Evolutionary conservation across 192 early-diverging fungal species (phyloP).

Genomic region (Backusella parvicylindrica): DNA sequence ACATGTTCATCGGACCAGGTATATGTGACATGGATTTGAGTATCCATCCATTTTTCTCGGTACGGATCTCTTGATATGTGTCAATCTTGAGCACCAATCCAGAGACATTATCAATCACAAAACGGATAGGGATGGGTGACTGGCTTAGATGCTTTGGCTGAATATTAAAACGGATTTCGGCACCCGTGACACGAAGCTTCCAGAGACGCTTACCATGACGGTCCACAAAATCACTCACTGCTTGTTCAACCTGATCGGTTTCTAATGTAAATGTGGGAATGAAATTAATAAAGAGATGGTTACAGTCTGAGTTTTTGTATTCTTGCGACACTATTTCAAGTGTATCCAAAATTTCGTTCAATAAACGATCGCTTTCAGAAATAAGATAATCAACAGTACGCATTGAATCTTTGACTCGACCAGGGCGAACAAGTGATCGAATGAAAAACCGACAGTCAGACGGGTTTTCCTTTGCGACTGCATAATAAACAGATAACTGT

Average conservation of each 20-base stretch:
- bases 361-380: constrained; percentile 85
- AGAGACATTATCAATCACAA: constrained; percentile 87
- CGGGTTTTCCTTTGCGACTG: constrained; percentile 88
- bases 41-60: constrained; percentile 76
- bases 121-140: constrained; percentile 75
- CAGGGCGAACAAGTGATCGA: constrained; percentile 90
- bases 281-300: constrained; percentile 98
- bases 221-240: constrained; percentile 85
- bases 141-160: constrained; percentile 55
- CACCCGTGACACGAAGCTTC: constrained; percentile 88
- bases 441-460: constrained; percentile 97
- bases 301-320: constrained; percentile 96
- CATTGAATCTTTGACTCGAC: constrained; percentile 71
- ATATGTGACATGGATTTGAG: constrained; percentile 80
- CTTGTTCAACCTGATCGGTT: constrained; percentile 73
- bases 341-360: constrained; percentile 92
- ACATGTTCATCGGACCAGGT: constrained; percentile 76
- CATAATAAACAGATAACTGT: constrained; percentile 94
- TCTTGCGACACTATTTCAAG: constrained; percentile 87
- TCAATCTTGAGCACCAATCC: constrained; percentile 90
- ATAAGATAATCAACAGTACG: constrained; percentile 93
- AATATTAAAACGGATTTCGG: constrained; percentile 94
- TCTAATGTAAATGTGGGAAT: constrained; percentile 93
- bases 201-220: constrained; percentile 93
- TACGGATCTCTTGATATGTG: constrained; percentile 86